phyloP scores from a whole-genome alignment of 306 rosid genomes.

The Oxytropis ochrocephala region DNA sequence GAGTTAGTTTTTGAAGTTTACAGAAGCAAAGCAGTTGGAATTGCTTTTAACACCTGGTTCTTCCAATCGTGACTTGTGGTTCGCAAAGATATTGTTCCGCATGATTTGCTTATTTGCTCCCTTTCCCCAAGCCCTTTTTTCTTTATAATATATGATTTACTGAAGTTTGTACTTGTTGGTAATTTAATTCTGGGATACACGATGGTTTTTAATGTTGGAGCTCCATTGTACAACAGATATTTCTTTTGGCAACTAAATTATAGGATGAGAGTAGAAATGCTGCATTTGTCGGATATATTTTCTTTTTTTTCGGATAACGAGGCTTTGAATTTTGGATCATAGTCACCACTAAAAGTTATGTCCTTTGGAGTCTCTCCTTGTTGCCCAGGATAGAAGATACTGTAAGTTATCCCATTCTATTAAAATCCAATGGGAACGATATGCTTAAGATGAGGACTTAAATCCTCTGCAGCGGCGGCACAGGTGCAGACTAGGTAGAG shows the following conservation, averaged over 20 bases:
- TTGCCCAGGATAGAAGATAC: too few species aligned
- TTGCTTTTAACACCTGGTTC: constrained; percentile 7
- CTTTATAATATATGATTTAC: neutral
- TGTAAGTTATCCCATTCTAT: too few species aligned
- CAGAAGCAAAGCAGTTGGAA: neutral
- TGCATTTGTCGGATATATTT: neutral
- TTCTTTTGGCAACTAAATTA: neutral
- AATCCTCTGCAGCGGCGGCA: too few species aligned
- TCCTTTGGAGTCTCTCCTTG: too few species aligned
- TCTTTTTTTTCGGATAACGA: neutral
- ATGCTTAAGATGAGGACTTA: too few species aligned
- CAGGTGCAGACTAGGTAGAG: too few species aligned
- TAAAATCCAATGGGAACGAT: too few species aligned
- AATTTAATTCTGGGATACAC: neutral
- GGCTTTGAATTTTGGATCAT: too few species aligned
- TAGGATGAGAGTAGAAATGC: neutral
- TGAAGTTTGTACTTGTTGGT: neutral
- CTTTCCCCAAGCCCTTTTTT: constrained; percentile 19
- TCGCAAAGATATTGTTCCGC: neutral
- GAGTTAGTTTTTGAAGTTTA: neutral
- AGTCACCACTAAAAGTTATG: too few species aligned
- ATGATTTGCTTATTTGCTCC: neutral
- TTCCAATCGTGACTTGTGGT: constrained; percentile 13
- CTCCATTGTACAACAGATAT: neutral
- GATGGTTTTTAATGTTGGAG: neutral